These are phyloP conservation scores for Trichophyton equinum DNA, from an alignment of 2,329 filamentous ascomycete species.

Conservation along the genomic window DNA sequence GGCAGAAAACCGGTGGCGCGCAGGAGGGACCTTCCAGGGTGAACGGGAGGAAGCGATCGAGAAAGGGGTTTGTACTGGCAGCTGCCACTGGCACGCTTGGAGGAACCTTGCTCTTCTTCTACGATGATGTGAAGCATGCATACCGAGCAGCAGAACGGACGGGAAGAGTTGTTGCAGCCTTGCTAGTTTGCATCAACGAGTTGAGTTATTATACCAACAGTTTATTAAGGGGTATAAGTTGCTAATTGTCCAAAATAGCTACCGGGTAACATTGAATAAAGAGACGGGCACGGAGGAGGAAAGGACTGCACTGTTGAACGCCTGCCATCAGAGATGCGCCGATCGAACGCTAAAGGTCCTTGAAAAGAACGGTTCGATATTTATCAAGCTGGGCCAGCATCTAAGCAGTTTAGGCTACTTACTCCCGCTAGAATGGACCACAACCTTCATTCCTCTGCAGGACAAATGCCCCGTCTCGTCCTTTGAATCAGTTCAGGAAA, in stretches of 20 bases:
- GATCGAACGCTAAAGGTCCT: conserved; percentile 72
- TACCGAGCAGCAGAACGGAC: conserved; percentile 66
- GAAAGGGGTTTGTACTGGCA: conserved; percentile 23
- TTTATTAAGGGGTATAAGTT: not conserved
- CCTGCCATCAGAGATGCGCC: conserved; percentile 87
- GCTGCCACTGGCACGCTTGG: conserved; percentile 27
- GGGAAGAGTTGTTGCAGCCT: conserved; percentile 60
- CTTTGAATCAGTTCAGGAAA: conserved; percentile 68
- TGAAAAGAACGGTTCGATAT: conserved; percentile 95
- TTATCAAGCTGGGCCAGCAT: conserved; percentile 95
- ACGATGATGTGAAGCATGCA: conserved; percentile 59
- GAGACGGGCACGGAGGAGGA: conserved; percentile 47
- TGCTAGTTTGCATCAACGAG: conserved; percentile 83
- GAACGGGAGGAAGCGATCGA: conserved; percentile 10
- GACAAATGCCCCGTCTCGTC: conserved; percentile 92
- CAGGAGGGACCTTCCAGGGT: not conserved
- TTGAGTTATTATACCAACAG: conserved; percentile 35
- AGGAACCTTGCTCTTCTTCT: conserved; percentile 38
- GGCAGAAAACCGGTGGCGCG: not conserved
- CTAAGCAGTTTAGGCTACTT: conserved; percentile 93
- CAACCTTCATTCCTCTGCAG: conserved; percentile 89
- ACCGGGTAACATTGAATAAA: conserved; percentile 71
- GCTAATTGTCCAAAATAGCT: conserved; percentile 44
- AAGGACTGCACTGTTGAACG: conserved; percentile 55
- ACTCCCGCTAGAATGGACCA: conserved; percentile 81